phyloP scores from a whole-genome alignment of 2,329 filamentous ascomycete genomes.

The Stenocarpella maydis region DNA sequence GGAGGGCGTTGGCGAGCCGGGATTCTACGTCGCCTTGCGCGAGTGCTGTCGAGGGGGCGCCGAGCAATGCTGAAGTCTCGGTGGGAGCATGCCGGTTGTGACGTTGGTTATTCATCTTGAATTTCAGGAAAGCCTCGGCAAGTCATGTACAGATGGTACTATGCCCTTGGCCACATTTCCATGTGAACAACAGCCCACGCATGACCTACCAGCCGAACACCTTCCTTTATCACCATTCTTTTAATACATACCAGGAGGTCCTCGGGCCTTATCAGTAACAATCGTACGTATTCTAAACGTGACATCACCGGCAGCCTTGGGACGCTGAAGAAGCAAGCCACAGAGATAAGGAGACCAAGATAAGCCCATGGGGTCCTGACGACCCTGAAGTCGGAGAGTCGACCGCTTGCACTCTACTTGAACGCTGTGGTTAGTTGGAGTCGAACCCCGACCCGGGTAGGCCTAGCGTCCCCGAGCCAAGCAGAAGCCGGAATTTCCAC shows the following conservation, averaged over 20 bases:
- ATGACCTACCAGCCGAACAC: not conserved
- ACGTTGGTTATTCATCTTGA: not conserved
- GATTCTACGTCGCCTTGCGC: slow-evolving; percentile 36
- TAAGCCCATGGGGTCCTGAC: not conserved
- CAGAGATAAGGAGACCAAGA: slow-evolving; percentile 20
- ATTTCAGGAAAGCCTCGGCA: not conserved
- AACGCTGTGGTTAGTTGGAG: not conserved
- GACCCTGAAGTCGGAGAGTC: not conserved
- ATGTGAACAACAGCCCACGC: not conserved
- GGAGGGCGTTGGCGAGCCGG: slow-evolving; percentile 42
- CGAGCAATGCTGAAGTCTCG: not conserved
- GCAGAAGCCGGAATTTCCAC: not conserved
- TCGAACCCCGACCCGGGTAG: not conserved
- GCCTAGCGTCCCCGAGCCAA: not conserved
- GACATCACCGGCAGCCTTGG: slow-evolving; percentile 18
- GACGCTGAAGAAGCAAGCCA: slow-evolving; percentile 13
- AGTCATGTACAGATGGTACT: not conserved
- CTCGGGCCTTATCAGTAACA: slow-evolving; percentile 1
- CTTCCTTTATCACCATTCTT: not conserved
- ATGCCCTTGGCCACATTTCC: not conserved
- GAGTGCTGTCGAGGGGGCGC: not conserved
- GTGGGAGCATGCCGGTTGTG: not conserved
- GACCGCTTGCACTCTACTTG: not conserved
- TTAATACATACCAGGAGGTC: not conserved
- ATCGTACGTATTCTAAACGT: not conserved